Base-by-base conservation (phyloP, 2,329 filamentous ascomycete genomes). In the Pseudogymnoascus sp. region DNA sequence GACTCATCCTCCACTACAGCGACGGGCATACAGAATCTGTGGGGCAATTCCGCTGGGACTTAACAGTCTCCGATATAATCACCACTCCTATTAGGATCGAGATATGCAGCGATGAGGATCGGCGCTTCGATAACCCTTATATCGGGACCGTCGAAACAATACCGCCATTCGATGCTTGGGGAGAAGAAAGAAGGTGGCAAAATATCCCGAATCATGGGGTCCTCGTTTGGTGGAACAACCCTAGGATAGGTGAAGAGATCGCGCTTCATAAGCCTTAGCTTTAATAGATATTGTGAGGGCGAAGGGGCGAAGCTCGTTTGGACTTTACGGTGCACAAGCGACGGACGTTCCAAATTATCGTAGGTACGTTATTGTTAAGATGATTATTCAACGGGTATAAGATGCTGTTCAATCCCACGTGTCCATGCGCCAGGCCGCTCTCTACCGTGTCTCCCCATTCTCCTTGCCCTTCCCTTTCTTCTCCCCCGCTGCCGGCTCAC, bases 331-430 rank as follows among this genome's bases (percentile, higher is more conserved):
- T 34, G 28, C 48, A 57, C 25, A 31, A 13, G n/a, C 14, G 48
- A 57, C 10, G 5, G n/a, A 34, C 6, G 6, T 16, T 19, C 28
- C 8, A 11, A 34, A 57, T 14, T 19, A 36, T 57, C 28, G 28
- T 57, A 34, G 23, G 48, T 31, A 54, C 28, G 51, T 36, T 14
- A 19, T 57, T 57, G 11, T 57, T 36, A 31, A 57, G 11, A 54
- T 34, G 8, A 34, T 36, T 57, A 57, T 57, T 21, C 51, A 57
- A 57, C 51, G 51, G 51, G 51, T 57, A 57, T 57, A 57, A 57
- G 28, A 57, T 57, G 51, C 51, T 34, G 10, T 57, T 57, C 28
- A 57, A 36, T 19, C 51, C 51, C n/a, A 11, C 19, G 48, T 6
- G 5, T 57, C 51, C 28, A 10, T 34, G 6, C 51, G 51, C 51